Evolutionary conservation across 768 basidiomycete genomes (phyloP), one percentile per base, ranked within the genome.

Genomic region (Lepiota venenata): DNA sequence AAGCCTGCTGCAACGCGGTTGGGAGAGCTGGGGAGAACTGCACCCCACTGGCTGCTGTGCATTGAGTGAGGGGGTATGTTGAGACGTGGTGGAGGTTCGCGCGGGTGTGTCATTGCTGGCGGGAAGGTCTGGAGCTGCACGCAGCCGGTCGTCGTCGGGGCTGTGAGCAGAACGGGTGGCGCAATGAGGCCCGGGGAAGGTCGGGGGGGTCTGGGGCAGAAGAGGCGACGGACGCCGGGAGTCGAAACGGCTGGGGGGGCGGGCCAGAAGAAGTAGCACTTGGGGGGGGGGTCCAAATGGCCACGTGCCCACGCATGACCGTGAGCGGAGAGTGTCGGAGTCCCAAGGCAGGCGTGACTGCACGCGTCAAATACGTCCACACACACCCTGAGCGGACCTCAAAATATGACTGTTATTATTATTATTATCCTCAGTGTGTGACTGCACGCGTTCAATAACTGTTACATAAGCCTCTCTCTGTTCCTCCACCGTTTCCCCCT

Each of bases 21-120:
- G 83, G 85, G 39, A 87, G 68, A 41, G 77, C 80, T 6, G 88
- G 86, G 5, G 88, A 87, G 66, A 76, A 88, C 60, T 68, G 47
- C 74, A 64, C 63, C 61, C 64, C 55, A 70, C 64, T 16, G 80
- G 82, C 62, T 83, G 87, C 60, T 84, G 87, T 59, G 78, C 66
- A 64, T 68, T 71, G 61, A 85, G 73, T 44, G 71, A 66, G 22
- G 79, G 4, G 80, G 79, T 40, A 88, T 79, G 62, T 73, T 78
- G 52, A 91, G 79, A 47, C 81, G 74, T 9, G 80, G 78, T 37
- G 82, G 76, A 55, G 72, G 78, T 55, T 80, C 80, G 64, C 77
- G 76, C 50, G 69, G 72, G 58, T 74, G 75, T 22, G 76, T 65
- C 70, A 76, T 73, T 60, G 42, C 64, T 52, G 21, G 43, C n/a